phyloP scores from a whole-genome alignment of 1,284 basidiomycete genomes.

The Psilocybe mexicana region DNA sequence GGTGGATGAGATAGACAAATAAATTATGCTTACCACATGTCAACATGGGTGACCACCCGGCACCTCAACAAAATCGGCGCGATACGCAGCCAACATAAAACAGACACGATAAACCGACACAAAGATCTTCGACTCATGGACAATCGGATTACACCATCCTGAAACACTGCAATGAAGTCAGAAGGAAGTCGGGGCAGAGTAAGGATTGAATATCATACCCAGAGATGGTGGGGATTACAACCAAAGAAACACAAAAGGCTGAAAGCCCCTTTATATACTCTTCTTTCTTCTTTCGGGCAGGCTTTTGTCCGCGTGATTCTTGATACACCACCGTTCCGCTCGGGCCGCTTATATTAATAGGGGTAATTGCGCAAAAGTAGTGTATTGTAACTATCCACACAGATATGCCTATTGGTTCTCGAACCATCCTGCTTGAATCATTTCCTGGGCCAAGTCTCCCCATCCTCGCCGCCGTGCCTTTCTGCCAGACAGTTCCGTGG shows the following conservation, averaged over 20 bases:
- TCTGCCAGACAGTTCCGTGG: constrained; percentile 73
- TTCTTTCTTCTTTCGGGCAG: constrained; percentile 17
- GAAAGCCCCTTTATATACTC: constrained; percentile 13
- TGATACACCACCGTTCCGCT: not conserved
- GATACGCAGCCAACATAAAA: not conserved
- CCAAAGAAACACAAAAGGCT: constrained; percentile 13
- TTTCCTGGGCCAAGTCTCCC: constrained; percentile 71
- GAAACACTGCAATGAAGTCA: not conserved
- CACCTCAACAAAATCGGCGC: not conserved
- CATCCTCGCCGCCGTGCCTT: constrained; percentile 58
- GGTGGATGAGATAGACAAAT: not conserved
- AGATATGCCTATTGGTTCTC: constrained; percentile 29
- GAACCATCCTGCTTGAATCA: constrained; percentile 72
- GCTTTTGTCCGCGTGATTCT: constrained; percentile 5
- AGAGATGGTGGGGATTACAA: constrained; percentile 20
- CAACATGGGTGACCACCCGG: not conserved
- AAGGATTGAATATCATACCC: constrained; percentile 10
- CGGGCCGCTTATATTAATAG: not conserved
- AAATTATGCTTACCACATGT: not conserved
- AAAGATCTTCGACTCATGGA: constrained; percentile 1
- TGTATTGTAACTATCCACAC: not conserved
- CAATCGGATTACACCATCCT: constrained; percentile 11
- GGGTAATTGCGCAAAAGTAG: not conserved
- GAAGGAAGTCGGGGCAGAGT: not conserved
- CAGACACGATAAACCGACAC: constrained; percentile 1